A percentile compares a stretch with the other conserved stretches of the same genome.
phyloP scores from a whole-genome alignment of 1,284 basidiomycete species.

The Microbotryomycetes sp. region DNA sequence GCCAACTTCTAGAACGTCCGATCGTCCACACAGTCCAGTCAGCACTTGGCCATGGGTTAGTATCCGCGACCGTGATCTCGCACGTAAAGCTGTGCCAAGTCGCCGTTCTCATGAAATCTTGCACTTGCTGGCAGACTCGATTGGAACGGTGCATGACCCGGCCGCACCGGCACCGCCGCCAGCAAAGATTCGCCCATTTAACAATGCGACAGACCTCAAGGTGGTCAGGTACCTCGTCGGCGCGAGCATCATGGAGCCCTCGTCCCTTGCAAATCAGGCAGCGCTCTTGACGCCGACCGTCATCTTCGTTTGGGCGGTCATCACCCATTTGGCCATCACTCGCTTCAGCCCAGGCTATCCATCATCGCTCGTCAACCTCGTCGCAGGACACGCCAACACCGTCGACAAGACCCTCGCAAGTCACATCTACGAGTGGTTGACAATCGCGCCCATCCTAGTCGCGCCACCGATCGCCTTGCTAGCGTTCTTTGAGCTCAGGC shows the following conservation, averaged over 20 bases:
- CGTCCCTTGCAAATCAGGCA: conserved; percentile 20
- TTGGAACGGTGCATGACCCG: too few species aligned
- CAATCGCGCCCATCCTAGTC: conserved; percentile 19
- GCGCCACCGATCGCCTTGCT: conserved; percentile 23
- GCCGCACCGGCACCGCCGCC: conserved; percentile 6
- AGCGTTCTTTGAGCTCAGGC: conserved; percentile 25
- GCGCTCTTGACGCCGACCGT: conserved; percentile 16
- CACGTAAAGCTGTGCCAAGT: too few species aligned
- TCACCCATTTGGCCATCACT: conserved; percentile 13
- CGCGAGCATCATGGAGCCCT: conserved; percentile 22
- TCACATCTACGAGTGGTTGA: conserved; percentile 8
- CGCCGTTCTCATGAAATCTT: too few species aligned
- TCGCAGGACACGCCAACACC: conserved; percentile 3
- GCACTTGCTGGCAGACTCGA: too few species aligned
- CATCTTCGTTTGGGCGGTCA: conserved; percentile 7
- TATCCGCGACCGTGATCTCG: too few species aligned
- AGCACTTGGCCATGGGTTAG: too few species aligned
- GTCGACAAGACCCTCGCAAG: background rate
- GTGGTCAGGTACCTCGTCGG: conserved; percentile 26
- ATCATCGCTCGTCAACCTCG: conserved; percentile 6
- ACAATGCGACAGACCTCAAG: conserved; percentile 13
- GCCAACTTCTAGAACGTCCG: too few species aligned
- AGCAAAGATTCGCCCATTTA: conserved; percentile 20
- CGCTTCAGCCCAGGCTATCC: conserved; percentile 18
- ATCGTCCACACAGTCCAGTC: too few species aligned